A percentile compares a stretch with the other conserved stretches of the same genome.
Evolutionary conservation across 768 basidiomycete genomes (phyloP).

Genomic region (Suillus ampliporus): DNA sequence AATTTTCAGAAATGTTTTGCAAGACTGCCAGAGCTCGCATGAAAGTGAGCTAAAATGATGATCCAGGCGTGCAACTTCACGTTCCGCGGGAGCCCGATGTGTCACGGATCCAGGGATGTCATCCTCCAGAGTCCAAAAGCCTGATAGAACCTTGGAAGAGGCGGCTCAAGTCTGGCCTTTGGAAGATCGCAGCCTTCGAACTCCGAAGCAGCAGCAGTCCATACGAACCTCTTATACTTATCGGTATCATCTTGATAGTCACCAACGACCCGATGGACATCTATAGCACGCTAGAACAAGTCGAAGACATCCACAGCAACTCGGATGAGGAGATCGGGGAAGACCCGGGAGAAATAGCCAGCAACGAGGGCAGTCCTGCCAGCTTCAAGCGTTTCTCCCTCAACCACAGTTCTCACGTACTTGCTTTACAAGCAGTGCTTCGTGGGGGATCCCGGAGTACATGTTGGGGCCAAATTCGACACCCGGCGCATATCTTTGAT

Average conservation of each 20-base stretch:
- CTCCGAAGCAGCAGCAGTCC: not conserved
- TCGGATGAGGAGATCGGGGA: not conserved
- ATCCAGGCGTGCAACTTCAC: not conserved
- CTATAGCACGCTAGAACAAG: not conserved
- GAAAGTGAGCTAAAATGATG: not conserved
- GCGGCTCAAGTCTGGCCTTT: not conserved
- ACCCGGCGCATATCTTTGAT: slow-evolving; percentile 19
- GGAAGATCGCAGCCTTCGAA: not conserved
- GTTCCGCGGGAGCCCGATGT: too few relatives aligned
- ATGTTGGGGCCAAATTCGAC: slow-evolving; percentile 27
- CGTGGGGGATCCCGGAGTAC: slow-evolving; percentile 26
- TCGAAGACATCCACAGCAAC: not conserved
- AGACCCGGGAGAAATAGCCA: not conserved
- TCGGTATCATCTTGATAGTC: not conserved
- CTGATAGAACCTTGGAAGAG: not conserved
- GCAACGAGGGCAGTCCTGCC: not conserved
- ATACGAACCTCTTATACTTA: not conserved
- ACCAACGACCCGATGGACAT: not conserved
- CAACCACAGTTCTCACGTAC: not conserved
- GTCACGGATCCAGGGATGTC: not conserved
- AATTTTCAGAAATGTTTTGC: not conserved
- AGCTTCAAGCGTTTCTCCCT: slow-evolving; percentile 3
- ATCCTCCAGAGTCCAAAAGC: not conserved
- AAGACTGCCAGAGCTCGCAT: not conserved
- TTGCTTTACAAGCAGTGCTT: slow-evolving; percentile 23